A percentile compares a stretch with the other conserved stretches of the same genome.
phyloP scores from a whole-genome alignment of 139 green algal species.

The Chlamydomonas schloesseri region DNA sequence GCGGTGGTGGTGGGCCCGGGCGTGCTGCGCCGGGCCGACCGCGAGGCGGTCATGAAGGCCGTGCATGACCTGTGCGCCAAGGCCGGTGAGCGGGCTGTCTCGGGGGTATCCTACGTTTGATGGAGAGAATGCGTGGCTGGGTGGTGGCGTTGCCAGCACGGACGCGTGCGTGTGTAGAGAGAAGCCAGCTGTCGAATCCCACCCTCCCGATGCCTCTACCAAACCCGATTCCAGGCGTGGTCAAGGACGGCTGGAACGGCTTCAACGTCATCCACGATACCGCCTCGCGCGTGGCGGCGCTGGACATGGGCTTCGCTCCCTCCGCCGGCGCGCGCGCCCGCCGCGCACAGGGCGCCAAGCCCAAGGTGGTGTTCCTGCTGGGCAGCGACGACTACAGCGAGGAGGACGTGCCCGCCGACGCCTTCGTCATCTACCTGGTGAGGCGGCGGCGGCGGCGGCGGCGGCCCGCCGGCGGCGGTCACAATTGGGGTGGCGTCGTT shows the following conservation, averaged over 20 bases:
- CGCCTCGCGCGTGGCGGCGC: constrained; percentile 87
- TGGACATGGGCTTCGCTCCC: constrained; percentile 97
- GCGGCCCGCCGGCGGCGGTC: too few relatives aligned
- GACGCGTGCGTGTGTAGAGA: too few relatives aligned
- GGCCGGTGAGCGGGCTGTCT: too few relatives aligned
- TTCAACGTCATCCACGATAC: constrained; percentile 97
- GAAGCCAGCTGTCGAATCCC: too few relatives aligned
- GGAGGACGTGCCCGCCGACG: constrained; percentile 82
- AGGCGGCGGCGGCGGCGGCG: background rate
- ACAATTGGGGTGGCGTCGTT: too few relatives aligned
- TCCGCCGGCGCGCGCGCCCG: constrained; percentile 49
- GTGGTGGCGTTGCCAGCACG: too few relatives aligned
- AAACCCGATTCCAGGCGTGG: too few relatives aligned
- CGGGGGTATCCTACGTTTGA: background rate
- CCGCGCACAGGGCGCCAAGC: background rate
- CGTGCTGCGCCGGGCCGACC: constrained; percentile 85
- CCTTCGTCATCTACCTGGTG: constrained; percentile 97
- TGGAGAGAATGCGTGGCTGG: too few relatives aligned
- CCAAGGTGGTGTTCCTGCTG: constrained; percentile 92
- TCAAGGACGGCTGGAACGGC: constrained; percentile 94
- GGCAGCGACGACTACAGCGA: constrained; percentile 89
- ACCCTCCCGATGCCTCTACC: too few relatives aligned
- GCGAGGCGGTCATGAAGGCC: constrained; percentile 80
- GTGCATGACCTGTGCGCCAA: constrained; percentile 77
- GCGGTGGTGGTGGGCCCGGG: constrained; percentile 92